Conservation (phyloP, 805 yeast species). For the Hanseniaspora lachancei region DNA sequence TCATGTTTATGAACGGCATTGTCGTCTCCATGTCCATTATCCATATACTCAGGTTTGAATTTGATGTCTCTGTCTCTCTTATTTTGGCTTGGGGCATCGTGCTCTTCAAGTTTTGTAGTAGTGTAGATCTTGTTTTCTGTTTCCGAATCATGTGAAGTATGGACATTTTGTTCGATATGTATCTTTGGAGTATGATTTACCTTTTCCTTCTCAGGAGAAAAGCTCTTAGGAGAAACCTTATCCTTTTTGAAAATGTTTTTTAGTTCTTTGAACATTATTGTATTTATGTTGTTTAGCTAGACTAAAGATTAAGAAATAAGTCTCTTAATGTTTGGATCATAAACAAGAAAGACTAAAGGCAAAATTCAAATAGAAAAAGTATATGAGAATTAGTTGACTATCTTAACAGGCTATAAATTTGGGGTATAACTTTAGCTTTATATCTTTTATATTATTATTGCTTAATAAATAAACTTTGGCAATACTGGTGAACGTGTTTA, state of each 20-base stretch:
- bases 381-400: neutral
- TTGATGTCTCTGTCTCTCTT: constrained; percentile 6
- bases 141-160: neutral
- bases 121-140: neutral
- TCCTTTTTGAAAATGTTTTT: constrained; percentile 12
- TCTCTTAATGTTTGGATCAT: neutral
- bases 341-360: neutral
- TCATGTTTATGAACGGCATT: neutral
- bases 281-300: neutral
- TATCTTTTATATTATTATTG: no score
- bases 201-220: neutral
- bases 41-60: constrained; percentile 5
- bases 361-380: neutral
- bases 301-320: no score
- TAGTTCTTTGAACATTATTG: constrained; percentile 9
- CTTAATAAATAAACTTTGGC: no score
- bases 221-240: neutral
- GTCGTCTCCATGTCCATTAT: neutral
- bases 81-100: neutral
- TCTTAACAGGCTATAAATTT: no score
- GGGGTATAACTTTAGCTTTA: no score
- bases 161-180: neutral
- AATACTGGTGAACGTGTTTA: no score
- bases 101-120: neutral
- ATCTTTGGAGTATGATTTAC: neutral